Conservation (phyloP, 805 yeast genomes). For the Candida vartiovaarae region DNA sequence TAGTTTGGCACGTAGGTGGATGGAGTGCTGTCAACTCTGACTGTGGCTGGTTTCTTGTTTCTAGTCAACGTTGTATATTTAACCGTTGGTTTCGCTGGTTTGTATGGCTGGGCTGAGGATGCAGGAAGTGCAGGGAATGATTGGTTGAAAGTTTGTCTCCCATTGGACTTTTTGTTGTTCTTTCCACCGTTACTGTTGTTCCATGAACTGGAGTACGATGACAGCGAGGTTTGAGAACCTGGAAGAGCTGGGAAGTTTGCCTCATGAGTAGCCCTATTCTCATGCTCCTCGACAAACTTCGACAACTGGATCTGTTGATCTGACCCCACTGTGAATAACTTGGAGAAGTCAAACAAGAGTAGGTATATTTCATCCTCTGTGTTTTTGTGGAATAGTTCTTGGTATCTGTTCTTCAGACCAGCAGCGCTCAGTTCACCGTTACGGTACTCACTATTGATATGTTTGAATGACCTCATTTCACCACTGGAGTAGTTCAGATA, state of each 20-base stretch:
- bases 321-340: constrained; percentile 44
- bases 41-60: constrained; percentile 6
- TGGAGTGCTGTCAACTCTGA: constrained; percentile 9
- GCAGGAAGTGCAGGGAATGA: constrained; percentile 28
- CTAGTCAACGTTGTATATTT: constrained; percentile 13
- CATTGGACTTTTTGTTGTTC: constrained; percentile 2
- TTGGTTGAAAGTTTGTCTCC: constrained; percentile 3
- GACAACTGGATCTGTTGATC: constrained; percentile 33
- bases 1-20: constrained; percentile 25
- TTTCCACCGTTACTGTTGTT: not conserved
- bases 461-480: constrained; percentile 41
- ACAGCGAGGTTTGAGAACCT: constrained; percentile 17
- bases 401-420: constrained; percentile 41
- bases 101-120: constrained; percentile 6
- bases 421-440: constrained; percentile 39
- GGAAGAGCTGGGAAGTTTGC: constrained; percentile 46
- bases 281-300: constrained; percentile 21
- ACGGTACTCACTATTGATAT: constrained; percentile 41
- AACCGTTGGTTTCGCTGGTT: constrained; percentile 19
- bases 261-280: constrained; percentile 21
- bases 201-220: constrained; percentile 18
- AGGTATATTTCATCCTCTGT: constrained; percentile 45
- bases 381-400: constrained; percentile 36
- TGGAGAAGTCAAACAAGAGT: constrained; percentile 54
- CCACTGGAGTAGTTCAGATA: constrained; percentile 51